Percentiles rank a stretch among this genome's conserved stretches.
Evolutionary conservation across 2,329 filamentous ascomycete genomes (phyloP).

Genomic region (Xylariaceae sp.): DNA sequence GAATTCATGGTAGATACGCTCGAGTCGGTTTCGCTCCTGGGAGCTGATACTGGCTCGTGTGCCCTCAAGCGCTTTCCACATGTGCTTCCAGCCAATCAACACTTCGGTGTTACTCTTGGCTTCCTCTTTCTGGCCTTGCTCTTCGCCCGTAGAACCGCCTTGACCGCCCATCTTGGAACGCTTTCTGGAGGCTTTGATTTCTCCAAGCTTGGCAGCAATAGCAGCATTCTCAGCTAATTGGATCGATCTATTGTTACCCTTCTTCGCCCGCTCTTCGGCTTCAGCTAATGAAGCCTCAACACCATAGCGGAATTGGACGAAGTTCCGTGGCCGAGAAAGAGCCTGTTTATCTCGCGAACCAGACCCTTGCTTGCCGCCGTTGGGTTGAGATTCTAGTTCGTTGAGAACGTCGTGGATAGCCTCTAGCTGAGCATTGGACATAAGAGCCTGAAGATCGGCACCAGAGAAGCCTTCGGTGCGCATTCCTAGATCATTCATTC

Average conservation of each 20-base stretch:
- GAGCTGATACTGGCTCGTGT: conserved; percentile 79
- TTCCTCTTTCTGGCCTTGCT: conserved; percentile 34
- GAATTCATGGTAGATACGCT: conserved; percentile 86
- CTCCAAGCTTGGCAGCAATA: conserved; percentile 75
- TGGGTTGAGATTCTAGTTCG: conserved; percentile 41
- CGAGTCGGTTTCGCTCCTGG: conserved; percentile 68
- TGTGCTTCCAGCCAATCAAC: conserved; percentile 76
- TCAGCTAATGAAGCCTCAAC: conserved; percentile 46
- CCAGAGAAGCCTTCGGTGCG: conserved; percentile 87
- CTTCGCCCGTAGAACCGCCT: conserved; percentile 24
- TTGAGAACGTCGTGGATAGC: conserved; percentile 90
- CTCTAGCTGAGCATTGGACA: conserved; percentile 95
- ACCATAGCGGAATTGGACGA: conserved; percentile 82
- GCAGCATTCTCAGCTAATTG: conserved; percentile 69
- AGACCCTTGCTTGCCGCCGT: conserved; percentile 32
- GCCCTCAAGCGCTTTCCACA: conserved; percentile 67
- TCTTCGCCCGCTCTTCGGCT: conserved; percentile 35
- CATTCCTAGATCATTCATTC: conserved; percentile 67
- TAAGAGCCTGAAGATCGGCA: conserved; percentile 87
- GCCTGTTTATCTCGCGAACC: conserved; percentile 33
- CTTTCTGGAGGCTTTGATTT: conserved; percentile 67
- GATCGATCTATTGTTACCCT: conserved; percentile 46
- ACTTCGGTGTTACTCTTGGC: conserved; percentile 57
- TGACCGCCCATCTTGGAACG: conserved; percentile 50
- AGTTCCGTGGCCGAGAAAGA: conserved; percentile 44